Evolutionary conservation across 805 yeast genomes (phyloP), one percentile per base, ranked within the genome.

Genomic region (Middelhovenomyces tepae): DNA sequence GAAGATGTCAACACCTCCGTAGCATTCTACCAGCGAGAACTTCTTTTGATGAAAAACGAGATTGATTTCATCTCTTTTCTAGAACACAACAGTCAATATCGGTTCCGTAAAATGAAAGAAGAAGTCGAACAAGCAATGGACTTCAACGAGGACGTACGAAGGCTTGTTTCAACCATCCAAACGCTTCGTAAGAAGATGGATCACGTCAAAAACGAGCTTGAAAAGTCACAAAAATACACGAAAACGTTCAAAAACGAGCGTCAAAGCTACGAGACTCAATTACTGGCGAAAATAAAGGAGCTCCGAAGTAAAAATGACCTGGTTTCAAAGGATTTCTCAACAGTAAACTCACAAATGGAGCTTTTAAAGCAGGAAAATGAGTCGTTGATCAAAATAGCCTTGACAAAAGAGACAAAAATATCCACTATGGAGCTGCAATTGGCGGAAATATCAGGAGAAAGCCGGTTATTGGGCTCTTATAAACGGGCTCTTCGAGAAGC

Each of bases 31-130:
- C 71, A 71, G 35, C 59, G 83, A 36, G 83, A 78, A 45, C 54
- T 76, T 10, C 50, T 77, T 35, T 57, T 77, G 22, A 45, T 65
- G 37, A 65, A 66, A 32, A 78, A 78, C 49, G 85, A 78, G 47
- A 56, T 74, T 23, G 78, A 75, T 31, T 78, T 78, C 44, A 60
- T 72, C 3, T 62, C 65, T 31, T 75, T 71, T 50, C 47, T 73
- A 44, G 70, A 69, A 31, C 60, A 67, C 32, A 58, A 71, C 38
- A 62, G 60, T 35, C 65, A 67, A 42, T 57, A 53, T 20, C 50
- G 61, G 5, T 47, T 55, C n/a, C 46, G 53, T 13, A 46, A 53
- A 16, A 45, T 64, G 34, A 57, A 53, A 25, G 52, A 56, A 29
- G 52, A 59, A 21, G 47, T 52, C 16, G 33, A 50, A 7, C 44